Evolutionary conservation across 2,329 filamentous ascomycete genomes (phyloP).

Genomic region (Fusarium papillatum): DNA sequence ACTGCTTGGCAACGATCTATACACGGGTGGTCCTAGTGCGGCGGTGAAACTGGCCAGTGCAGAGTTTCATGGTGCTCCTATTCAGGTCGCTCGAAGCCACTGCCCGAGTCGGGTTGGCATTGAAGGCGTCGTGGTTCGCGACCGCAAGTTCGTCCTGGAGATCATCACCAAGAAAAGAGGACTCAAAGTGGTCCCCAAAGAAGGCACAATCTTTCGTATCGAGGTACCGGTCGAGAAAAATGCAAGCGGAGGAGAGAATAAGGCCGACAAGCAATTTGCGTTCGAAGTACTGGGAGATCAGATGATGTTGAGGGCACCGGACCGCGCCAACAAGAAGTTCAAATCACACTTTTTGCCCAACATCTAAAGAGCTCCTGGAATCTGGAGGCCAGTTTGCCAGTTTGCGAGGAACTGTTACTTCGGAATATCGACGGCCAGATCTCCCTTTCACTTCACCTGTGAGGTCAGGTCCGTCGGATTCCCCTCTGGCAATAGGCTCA

Average conservation of each 20-base stretch:
- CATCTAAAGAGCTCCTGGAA: conserved; percentile 63
- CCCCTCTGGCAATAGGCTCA: background rate
- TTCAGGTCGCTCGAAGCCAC: conserved; percentile 86
- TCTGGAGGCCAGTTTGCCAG: background rate
- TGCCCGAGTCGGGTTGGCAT: conserved; percentile 88
- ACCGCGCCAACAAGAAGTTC: conserved; percentile 92
- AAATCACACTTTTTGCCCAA: conserved; percentile 85
- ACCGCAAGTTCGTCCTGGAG: conserved; percentile 89
- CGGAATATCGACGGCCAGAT: background rate
- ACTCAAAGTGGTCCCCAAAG: conserved; percentile 88
- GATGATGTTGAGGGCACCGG: conserved; percentile 85
- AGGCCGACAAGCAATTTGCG: conserved; percentile 61
- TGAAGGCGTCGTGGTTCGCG: conserved; percentile 88
- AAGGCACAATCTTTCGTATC: conserved; percentile 88
- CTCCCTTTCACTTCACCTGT: background rate
- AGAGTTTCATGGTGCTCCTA: conserved; percentile 89
- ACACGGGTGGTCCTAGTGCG: conserved; percentile 67
- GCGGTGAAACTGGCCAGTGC: conserved; percentile 86
- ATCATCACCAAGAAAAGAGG: conserved; percentile 80
- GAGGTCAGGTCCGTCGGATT: background rate
- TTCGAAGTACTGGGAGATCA: conserved; percentile 93
- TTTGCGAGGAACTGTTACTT: background rate
- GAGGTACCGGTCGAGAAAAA: conserved; percentile 65
- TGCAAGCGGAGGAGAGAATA: conserved; percentile 27
- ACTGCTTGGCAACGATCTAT: conserved; percentile 75